These are phyloP conservation scores for Pseudocercospora musae DNA, from an alignment of 2,329 filamentous ascomycete genomes.

Conservation along the genomic window DNA sequence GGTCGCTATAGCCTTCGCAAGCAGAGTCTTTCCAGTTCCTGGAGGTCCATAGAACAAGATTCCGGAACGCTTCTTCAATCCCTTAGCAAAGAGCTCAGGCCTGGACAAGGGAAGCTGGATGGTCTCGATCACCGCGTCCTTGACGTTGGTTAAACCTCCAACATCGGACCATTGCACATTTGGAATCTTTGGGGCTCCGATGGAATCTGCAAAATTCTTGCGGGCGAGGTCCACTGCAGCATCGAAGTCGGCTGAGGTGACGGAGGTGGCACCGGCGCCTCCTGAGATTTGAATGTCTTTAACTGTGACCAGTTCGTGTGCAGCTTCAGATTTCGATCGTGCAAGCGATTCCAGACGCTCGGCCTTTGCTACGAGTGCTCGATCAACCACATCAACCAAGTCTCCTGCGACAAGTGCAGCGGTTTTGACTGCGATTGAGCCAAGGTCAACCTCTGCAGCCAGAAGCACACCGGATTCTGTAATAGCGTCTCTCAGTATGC, in stretches of 20 bases:
- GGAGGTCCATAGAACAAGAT: conserved; percentile 91
- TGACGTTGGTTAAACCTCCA: conserved; percentile 87
- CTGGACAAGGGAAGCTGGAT: conserved; percentile 89
- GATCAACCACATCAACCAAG: conserved; percentile 87
- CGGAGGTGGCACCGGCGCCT: conserved; percentile 70
- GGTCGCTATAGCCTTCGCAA: conserved; percentile 89
- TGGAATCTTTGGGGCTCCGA: conserved; percentile 95
- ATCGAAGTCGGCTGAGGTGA: conserved; percentile 83
- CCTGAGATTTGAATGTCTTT: conserved; percentile 87
- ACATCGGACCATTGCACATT: conserved; percentile 97
- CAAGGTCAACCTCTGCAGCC: conserved; percentile 78
- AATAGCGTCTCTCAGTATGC: conserved; percentile 76
- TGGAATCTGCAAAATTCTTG: conserved; percentile 97
- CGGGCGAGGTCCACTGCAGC: conserved; percentile 90
- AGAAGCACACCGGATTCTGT: conserved; percentile 72
- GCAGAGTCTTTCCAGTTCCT: conserved; percentile 86
- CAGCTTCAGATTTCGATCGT: conserved; percentile 38
- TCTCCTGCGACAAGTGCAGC: conserved; percentile 90
- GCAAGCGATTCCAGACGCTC: conserved; percentile 74
- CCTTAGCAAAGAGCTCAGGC: conserved; percentile 91
- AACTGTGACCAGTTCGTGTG: conserved; percentile 48
- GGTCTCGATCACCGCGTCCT: conserved; percentile 94
- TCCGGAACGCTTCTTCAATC: conserved; percentile 95
- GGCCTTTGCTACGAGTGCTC: conserved; percentile 74
- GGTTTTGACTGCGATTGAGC: conserved; percentile 86